Evolutionary conservation across 1,284 basidiomycete genomes (phyloP).

Genomic region (Gymnopus androsaceus): DNA sequence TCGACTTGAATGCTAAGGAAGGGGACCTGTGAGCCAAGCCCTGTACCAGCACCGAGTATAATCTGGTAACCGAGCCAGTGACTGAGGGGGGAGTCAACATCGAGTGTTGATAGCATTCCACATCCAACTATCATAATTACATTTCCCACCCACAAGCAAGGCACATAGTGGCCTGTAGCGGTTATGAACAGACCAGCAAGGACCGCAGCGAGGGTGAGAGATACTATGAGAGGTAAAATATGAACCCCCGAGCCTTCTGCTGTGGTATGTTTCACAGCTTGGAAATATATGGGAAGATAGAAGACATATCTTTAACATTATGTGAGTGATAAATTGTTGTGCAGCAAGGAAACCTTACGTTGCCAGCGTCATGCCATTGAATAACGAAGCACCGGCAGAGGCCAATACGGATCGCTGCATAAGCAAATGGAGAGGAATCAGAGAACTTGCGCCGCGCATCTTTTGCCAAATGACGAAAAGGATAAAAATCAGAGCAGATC

Average conservation of each 20-base stretch:
- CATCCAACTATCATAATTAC: slow-evolving; percentile 14
- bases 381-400: too few species aligned
- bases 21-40: background rate
- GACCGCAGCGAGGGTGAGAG: slow-evolving; percentile 13
- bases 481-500: slow-evolving; percentile 32
- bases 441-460: too few species aligned
- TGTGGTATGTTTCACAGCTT: slow-evolving; percentile 38
- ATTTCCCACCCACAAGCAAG: slow-evolving; percentile 12
- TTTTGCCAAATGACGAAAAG: slow-evolving; percentile 33
- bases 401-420: too few species aligned
- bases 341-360: too few species aligned
- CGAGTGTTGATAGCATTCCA: slow-evolving; percentile 17
- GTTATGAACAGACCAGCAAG: slow-evolving; percentile 14
- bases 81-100: background rate
- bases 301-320: slow-evolving; percentile 1
- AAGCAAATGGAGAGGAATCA: too few species aligned
- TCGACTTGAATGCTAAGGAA: background rate
- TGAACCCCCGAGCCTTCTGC: slow-evolving; percentile 33
- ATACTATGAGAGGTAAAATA: slow-evolving; percentile 17
- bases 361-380: too few species aligned
- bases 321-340: too few species aligned
- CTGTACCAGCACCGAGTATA: background rate
- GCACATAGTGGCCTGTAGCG: slow-evolving; percentile 15
- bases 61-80: background rate
- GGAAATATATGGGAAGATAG: slow-evolving; percentile 42